Conservation (phyloP, 768 basidiomycete genomes). For the Pholiota molesta region DNA sequence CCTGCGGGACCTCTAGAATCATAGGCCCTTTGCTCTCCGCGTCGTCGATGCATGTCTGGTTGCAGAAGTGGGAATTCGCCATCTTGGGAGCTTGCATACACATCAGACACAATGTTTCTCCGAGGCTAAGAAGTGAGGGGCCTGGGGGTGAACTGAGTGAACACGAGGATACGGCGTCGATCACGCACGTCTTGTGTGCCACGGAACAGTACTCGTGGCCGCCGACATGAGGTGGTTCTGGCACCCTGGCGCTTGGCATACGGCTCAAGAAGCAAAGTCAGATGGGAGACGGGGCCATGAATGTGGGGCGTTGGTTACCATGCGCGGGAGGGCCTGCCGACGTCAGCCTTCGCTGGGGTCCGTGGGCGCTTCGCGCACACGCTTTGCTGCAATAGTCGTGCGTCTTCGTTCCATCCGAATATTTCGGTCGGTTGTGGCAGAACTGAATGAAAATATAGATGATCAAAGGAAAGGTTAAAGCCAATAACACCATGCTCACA, state of each 20-base stretch:
- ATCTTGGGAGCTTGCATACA: conserved; percentile 61
- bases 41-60: conserved; percentile 54
- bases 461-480: background rate
- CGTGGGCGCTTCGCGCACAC: conserved; percentile 53
- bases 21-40: conserved; percentile 57
- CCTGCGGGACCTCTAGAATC: conserved; percentile 61
- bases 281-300: conserved; percentile 7
- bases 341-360: conserved; percentile 30
- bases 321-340: conserved; percentile 19
- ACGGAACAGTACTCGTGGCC: conserved; percentile 56
- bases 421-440: conserved; percentile 63
- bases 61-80: conserved; percentile 64
- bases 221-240: conserved; percentile 44
- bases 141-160: background rate
- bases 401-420: conserved; percentile 55
- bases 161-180: conserved; percentile 2
- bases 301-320: conserved; percentile 15
- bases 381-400: conserved; percentile 69
- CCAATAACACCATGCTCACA: conserved; percentile 35
- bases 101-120: conserved; percentile 57
- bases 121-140: conserved; percentile 32
- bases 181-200: conserved; percentile 52
- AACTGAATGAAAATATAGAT: conserved; percentile 37
- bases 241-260: conserved; percentile 57
- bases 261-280: conserved; percentile 30